phyloP scores from a whole-genome alignment of 257 asterid species.

The Jacaranda copaia region DNA sequence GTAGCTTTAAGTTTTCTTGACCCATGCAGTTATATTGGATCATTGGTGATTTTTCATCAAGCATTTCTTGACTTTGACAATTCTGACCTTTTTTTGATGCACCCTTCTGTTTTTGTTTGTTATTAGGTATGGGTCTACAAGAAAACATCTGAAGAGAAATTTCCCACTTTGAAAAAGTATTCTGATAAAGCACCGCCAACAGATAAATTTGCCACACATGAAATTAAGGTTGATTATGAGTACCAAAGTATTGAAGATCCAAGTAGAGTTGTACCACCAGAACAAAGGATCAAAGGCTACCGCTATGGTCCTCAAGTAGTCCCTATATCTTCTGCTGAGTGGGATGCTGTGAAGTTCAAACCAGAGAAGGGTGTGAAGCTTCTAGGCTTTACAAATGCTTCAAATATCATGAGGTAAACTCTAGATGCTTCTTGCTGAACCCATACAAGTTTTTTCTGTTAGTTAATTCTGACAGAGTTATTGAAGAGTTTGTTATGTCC shows the following conservation, averaged over 20 bases:
- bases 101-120: conserved; percentile 24
- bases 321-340: conserved; percentile 92
- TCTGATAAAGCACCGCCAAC: conserved; percentile 92
- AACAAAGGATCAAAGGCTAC: conserved; percentile 93
- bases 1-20: conserved; percentile 22
- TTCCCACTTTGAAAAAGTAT: conserved; percentile 90
- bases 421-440: conserved; percentile 34
- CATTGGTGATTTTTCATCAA: conserved; percentile 15
- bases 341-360: conserved; percentile 94
- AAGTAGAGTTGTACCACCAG: conserved; percentile 85
- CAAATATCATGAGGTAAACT: conserved; percentile 88
- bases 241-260: conserved; percentile 69
- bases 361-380: conserved; percentile 96
- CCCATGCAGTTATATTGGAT: conserved; percentile 26
- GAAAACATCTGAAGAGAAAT: conserved; percentile 89
- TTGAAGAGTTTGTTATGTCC: conserved; percentile 38
- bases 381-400: conserved; percentile 84
- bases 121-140: conserved; percentile 95
- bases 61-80: conserved; percentile 7
- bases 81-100: conserved; percentile 23
- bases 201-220: conserved; percentile 93
- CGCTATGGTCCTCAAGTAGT: conserved; percentile 98
- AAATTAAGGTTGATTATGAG: conserved; percentile 84
- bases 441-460: conserved; percentile 12
- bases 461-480: conserved; percentile 22